Evolutionary conservation across 164 flowering plant genomes (phyloP), one percentile per base, ranked within the genome.

Genomic region (Stephania japonica): DNA sequence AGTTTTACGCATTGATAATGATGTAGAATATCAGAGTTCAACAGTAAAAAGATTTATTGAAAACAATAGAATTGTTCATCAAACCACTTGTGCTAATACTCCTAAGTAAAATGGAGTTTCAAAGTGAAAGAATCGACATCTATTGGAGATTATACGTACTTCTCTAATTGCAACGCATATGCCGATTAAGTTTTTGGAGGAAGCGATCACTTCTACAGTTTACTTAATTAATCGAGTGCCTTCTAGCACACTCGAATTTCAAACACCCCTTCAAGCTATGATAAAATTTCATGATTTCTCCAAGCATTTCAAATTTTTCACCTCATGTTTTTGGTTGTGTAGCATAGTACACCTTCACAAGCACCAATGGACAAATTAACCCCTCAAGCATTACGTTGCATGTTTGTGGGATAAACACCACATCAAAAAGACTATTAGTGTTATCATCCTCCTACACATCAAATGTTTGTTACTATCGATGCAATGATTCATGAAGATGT

Each of bases 291-390:
- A 32, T 32, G 4, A 32, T 32, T 32, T 32, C 38, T 32, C 38
- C 38, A 2, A 32, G 2, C 38, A 32, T 32, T 4, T 32, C 4
- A 32, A 32, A 32, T 32, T 2, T 32, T 2, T 32, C 38, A n/a
- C 2, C 38, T 4, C 53, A 21, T 62, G 42, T 71, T 10, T 78
- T 75, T 71, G 71, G 80, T 0, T 78, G 71, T 70, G 47, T 70
- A 26, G 73, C 75, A 10, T 78, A 49, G 61, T 78, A 10, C 75
- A 78, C 47, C 42, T 78, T 27, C 64, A 65, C 24, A 74, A 70
- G 4, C 38, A 18, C 1, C 32, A 19, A 11, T 10, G 69, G 5
- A 44, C 4, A 78, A 78, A 67, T 32, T 78, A 43, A 41, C 66
- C 24, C 75, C 75, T 18, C 69, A 49, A 1, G 77, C 80, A 14